Conservation (phyloP, 768 basidiomycete species). For the Ramaria rubella region DNA sequence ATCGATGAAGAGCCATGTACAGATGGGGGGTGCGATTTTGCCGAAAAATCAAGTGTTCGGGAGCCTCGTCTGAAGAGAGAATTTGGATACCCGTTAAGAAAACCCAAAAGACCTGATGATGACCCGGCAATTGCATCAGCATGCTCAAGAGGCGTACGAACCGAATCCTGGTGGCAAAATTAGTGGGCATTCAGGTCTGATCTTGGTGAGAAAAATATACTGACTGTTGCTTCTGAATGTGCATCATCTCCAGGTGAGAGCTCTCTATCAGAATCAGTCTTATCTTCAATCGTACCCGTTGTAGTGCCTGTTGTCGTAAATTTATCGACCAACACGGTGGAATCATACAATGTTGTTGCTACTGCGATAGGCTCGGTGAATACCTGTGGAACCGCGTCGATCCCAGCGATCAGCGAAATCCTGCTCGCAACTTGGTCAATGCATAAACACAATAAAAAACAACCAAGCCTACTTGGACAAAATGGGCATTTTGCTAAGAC, state of each 20-base stretch:
- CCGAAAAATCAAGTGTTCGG: neutral
- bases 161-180: neutral
- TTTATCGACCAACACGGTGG: neutral
- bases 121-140: neutral
- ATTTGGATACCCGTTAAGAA: slow-evolving; percentile 7
- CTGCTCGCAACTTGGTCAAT: neutral
- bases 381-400: slow-evolving; percentile 12
- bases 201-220: neutral
- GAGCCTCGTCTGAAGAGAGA: slow-evolving; percentile 2
- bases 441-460: neutral
- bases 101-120: slow-evolving; percentile 7
- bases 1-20: slow-evolving; percentile 15
- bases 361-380: slow-evolving; percentile 19
- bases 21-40: slow-evolving; percentile 18
- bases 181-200: neutral
- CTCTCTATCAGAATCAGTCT: neutral
- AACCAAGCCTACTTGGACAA: slow-evolving; percentile 52
- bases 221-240: slow-evolving; percentile 8
- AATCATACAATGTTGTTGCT: slow-evolving; percentile 14
- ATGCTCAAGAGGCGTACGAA: neutral
- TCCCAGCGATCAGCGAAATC: neutral
- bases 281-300: neutral
- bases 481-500: slow-evolving; percentile 56
- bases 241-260: neutral
- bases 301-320: slow-evolving; percentile 1